Percentiles rank a stretch among this genome's conserved stretches.
Conservation (phyloP, 208 protist genomes). For the Acanthamoeba castellanii region DNA sequence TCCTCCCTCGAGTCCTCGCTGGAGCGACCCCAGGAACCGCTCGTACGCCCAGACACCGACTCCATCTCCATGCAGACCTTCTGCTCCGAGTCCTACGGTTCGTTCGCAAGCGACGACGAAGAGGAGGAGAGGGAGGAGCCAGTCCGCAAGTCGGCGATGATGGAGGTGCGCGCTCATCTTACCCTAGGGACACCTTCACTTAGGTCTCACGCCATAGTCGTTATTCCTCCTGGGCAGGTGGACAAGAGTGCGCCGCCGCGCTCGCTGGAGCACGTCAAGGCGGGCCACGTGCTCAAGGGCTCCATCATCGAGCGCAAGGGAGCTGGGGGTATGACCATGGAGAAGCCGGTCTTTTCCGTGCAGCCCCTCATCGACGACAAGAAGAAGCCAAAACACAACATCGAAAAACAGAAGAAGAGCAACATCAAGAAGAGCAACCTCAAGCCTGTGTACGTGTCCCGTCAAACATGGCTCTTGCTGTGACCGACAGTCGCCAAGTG, state of each 20-base stretch:
- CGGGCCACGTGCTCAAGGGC: neutral
- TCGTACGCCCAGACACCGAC: neutral
- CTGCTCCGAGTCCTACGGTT: neutral
- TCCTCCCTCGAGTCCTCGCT: conserved; percentile 2
- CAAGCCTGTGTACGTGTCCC: neutral
- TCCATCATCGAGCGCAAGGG: conserved; percentile 17
- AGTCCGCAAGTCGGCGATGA: neutral
- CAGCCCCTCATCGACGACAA: neutral
- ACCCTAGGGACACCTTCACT: neutral
- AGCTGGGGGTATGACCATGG: neutral
- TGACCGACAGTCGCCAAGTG: neutral
- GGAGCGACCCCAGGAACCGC: conserved; percentile 8
- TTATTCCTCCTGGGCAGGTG: neutral
- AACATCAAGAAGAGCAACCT: neutral
- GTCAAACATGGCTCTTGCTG: neutral
- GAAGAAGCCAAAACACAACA: neutral
- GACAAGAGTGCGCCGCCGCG: neutral
- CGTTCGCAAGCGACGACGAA: conserved; percentile 2
- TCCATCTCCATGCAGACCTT: neutral
- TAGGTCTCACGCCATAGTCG: neutral
- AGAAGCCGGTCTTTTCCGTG: neutral
- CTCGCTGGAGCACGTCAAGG: neutral
- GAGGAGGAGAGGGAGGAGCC: neutral
- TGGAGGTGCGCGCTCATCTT: neutral
- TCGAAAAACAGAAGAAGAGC: conserved; percentile 13